Base-by-base conservation (phyloP, 2,329 filamentous ascomycete species). In the Fusarium heterosporum region DNA sequence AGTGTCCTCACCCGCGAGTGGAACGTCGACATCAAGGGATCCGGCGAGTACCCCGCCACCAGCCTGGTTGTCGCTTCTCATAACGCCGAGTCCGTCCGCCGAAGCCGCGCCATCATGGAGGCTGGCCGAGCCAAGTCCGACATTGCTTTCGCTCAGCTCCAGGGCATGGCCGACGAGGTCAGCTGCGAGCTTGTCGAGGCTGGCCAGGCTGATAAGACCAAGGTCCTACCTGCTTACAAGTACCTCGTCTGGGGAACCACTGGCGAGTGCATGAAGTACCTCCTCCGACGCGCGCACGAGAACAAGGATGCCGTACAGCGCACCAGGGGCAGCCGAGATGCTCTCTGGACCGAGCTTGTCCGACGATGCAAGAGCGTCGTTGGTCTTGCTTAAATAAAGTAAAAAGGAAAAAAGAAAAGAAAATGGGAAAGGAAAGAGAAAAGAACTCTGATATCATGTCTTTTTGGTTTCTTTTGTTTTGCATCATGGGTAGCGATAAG, bases 151-250 rank as follows among this genome's bases (percentile, higher is more conserved):
- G 82, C 91, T 4, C 94, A 97, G 80, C 86, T 97, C 1, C 91
- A 95, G 81, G 94, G 95, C 39, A 98, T 98, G 95, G 95, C 95
- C 2, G 95, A 98, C 71, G 94, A 97, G 75, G 89, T 98, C 51
- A 93, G 90, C 76, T 89, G 87, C 74, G 86, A 88, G 75, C 78
- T 90, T 14, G 77, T 80, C 30, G 76, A 80, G 64, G 78, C 78
- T 11, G 73, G 75, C 52, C 73, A 74, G 51, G 70, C 73, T 4
- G 74, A 77, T 36, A 69, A 69, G 55, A 60, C 69, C 11, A 53
- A 70, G 14, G 62, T 69, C 9, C 81, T 91, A 39, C 84, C 90
- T 17, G 89, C 90, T 22, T 90, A 87, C 79, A 91, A 91, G 79
- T 91, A 91, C 72, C 79, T 90, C 14, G 87, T 89, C 28, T 91